Conservation (phyloP, 352 stramenopile genomes). For the Plasmopara muralis region DNA sequence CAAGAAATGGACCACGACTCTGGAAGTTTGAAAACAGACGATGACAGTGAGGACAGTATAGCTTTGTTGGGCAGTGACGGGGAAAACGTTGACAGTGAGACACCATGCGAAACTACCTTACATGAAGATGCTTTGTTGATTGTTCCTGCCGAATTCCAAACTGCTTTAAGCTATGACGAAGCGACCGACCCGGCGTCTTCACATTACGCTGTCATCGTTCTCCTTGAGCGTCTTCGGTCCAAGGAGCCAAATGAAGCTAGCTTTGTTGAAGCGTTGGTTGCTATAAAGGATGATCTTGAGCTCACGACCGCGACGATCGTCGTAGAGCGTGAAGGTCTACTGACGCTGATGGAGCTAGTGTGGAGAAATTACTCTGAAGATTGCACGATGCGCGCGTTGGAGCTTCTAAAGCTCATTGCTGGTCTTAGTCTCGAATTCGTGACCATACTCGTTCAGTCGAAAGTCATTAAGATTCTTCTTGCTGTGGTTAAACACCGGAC, state of each 20-base stretch:
- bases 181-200: conserved; percentile 10
- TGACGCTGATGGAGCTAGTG: conserved; percentile 39
- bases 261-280: conserved; percentile 28
- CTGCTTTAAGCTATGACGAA: conserved; percentile 31
- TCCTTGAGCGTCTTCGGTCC: conserved; percentile 26
- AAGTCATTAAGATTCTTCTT: conserved; percentile 41
- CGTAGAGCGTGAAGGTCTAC: conserved; percentile 36
- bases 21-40: conserved; percentile 7
- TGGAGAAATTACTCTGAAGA: conserved; percentile 30
- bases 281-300: conserved; percentile 29
- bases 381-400: conserved; percentile 32
- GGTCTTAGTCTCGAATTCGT: conserved; percentile 33
- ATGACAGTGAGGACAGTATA: conserved; percentile 4
- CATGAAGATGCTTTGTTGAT: conserved; percentile 26
- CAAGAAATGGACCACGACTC: conserved; percentile 33
- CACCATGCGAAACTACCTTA: conserved; percentile 11
- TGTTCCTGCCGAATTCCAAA: conserved; percentile 29
- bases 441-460: conserved; percentile 32
- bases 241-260: conserved; percentile 17
- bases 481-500: conserved; percentile 36
- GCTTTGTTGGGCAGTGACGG: conserved; percentile 12
- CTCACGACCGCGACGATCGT: conserved; percentile 23
- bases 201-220: conserved; percentile 16
- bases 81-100: conserved; percentile 9
- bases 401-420: conserved; percentile 35